These are phyloP conservation scores for Stellera chamaejasme DNA, from an alignment of 345 rosid species.

Conservation along the genomic window DNA sequence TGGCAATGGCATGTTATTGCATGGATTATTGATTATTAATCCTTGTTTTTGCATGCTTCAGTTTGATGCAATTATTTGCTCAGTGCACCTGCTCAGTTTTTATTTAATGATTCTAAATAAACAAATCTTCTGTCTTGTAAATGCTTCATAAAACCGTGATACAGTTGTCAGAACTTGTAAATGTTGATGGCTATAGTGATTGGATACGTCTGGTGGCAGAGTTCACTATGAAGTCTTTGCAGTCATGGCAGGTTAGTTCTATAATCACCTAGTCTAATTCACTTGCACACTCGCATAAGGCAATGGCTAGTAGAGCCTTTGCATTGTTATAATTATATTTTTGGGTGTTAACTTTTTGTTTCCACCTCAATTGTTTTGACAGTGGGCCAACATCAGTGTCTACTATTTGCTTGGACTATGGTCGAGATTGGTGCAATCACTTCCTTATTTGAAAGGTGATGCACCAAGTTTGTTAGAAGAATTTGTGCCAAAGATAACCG, in stretches of 20 bases:
- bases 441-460: slow-evolving; percentile 93
- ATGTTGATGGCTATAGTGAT: slow-evolving; percentile 92
- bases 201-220: slow-evolving; percentile 98
- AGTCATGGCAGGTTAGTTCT: slow-evolving; percentile 89
- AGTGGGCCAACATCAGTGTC: slow-evolving; percentile 99
- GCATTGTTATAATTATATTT: slow-evolving; percentile 4
- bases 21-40: slow-evolving; percentile 5
- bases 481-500: slow-evolving; percentile 96
- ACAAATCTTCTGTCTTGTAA: slow-evolving; percentile 8
- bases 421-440: slow-evolving; percentile 93
- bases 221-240: slow-evolving; percentile 88
- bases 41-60: background rate
- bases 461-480: slow-evolving; percentile 96
- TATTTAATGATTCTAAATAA: slow-evolving; percentile 9
- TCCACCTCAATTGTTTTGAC: slow-evolving; percentile 16
- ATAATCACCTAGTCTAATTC: background rate
- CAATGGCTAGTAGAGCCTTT: slow-evolving; percentile 4
- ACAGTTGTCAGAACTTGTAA: slow-evolving; percentile 98
- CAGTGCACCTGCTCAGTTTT: background rate
- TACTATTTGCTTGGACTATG: slow-evolving; percentile 94
- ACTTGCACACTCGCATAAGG: background rate
- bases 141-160: slow-evolving; percentile 19
- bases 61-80: slow-evolving; percentile 1
- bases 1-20: slow-evolving; percentile 1
- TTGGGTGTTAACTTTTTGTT: slow-evolving; percentile 7